Evolutionary conservation across 2,329 filamentous ascomycete species (phyloP).

Genomic region (Xylariaceae sp.): DNA sequence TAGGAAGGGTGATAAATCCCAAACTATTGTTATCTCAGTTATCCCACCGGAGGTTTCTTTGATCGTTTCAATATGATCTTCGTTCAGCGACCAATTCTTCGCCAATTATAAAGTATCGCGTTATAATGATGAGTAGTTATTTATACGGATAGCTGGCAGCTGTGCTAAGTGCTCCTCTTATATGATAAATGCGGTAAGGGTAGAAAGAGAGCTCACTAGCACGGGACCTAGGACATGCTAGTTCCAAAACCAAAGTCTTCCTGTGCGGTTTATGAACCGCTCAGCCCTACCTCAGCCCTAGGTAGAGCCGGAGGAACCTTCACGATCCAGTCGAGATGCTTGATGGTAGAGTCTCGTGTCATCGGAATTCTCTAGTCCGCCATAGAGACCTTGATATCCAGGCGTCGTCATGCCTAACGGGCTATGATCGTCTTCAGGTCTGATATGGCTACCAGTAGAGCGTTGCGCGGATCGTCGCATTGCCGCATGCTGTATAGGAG

Average conservation of each 20-base stretch:
- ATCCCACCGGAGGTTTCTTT: not conserved
- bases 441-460: conserved; percentile 13
- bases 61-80: conserved; percentile 1
- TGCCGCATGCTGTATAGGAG: conserved; percentile 39
- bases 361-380: conserved; percentile 55
- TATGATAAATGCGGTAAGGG: too few species aligned
- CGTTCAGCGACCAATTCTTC: conserved; percentile 1
- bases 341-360: conserved; percentile 47
- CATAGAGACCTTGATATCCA: conserved; percentile 55
- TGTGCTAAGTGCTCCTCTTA: not conserved
- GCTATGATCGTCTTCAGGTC: conserved; percentile 40
- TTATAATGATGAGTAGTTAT: conserved; percentile 4
- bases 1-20: too few species aligned
- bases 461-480: conserved; percentile 22
- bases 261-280: not conserved
- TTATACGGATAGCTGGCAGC: not conserved
- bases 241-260: not conserved
- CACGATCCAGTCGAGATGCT: conserved; percentile 21
- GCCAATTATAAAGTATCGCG: conserved; percentile 1
- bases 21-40: conserved; percentile 6
- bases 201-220: not conserved
- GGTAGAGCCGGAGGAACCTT: conserved; percentile 5
- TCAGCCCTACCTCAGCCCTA: not conserved
- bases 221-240: not conserved
- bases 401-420: conserved; percentile 48